These are phyloP conservation scores for Starmerella vitae DNA, from an alignment of 805 yeast species.

Conservation along the genomic window DNA sequence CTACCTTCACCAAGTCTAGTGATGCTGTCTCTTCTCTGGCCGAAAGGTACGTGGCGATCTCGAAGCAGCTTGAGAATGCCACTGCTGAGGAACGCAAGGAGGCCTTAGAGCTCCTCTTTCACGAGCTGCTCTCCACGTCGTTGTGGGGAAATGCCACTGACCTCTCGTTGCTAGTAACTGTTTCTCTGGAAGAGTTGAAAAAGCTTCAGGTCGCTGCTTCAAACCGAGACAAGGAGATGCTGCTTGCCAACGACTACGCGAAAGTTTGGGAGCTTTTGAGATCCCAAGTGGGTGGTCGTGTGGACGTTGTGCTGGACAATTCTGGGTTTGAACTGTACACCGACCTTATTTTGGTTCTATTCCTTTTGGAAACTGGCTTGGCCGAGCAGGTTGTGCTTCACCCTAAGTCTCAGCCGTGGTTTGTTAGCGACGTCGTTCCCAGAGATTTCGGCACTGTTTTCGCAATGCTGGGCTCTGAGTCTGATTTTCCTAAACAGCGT, in stretches of 20 bases:
- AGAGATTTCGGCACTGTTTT: slow-evolving; percentile 56
- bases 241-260: slow-evolving; percentile 61
- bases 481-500: slow-evolving; percentile 37
- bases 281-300: slow-evolving; percentile 31
- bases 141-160: slow-evolving; percentile 99
- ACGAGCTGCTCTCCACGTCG: slow-evolving; percentile 75
- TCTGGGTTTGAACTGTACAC: slow-evolving; percentile 91
- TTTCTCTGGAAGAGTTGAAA: slow-evolving; percentile 64
- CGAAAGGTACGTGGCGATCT: slow-evolving; percentile 39
- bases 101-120: slow-evolving; percentile 45
- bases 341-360: slow-evolving; percentile 55
- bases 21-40: slow-evolving; percentile 75
- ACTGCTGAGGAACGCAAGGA: slow-evolving; percentile 22
- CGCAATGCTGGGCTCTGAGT: slow-evolving; percentile 39
- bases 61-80: slow-evolving; percentile 19
- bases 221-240: slow-evolving; percentile 67
- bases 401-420: slow-evolving; percentile 89
- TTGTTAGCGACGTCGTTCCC: slow-evolving; percentile 90
- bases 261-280: slow-evolving; percentile 42
- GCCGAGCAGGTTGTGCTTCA: slow-evolving; percentile 58
- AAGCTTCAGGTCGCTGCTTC: slow-evolving; percentile 75
- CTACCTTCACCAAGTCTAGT: slow-evolving; percentile 60
- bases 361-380: slow-evolving; percentile 57
- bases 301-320: slow-evolving; percentile 81
- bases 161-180: slow-evolving; percentile 69